phyloP scores from a whole-genome alignment of 352 stramenopile genomes.

The Hyaloperonospora arabidopsidis region DNA sequence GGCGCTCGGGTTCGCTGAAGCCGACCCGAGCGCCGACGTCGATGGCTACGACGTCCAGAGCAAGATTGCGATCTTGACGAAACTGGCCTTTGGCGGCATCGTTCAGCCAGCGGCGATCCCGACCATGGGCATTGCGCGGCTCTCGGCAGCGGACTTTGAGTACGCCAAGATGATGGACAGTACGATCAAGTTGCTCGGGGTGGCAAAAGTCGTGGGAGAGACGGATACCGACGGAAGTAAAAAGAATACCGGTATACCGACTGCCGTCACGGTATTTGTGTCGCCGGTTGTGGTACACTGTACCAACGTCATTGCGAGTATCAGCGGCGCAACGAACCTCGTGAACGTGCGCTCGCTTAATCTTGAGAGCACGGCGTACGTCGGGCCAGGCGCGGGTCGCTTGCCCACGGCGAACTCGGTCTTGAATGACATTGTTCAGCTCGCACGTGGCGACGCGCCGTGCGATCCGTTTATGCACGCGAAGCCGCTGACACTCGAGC shows the following conservation, averaged over 20 bases:
- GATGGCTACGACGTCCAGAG: constrained; percentile 93
- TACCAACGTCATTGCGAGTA: constrained; percentile 84
- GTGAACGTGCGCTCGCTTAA: constrained; percentile 88
- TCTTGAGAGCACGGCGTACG: constrained; percentile 86
- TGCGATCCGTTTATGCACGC: constrained; percentile 81
- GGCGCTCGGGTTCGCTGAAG: constrained; percentile 89
- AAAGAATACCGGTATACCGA: constrained; percentile 51
- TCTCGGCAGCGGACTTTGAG: constrained; percentile 90
- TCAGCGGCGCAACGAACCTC: constrained; percentile 87
- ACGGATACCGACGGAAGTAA: constrained; percentile 42
- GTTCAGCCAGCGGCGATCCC: constrained; percentile 85
- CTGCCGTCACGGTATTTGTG: constrained; percentile 90
- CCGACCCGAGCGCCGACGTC: constrained; percentile 93
- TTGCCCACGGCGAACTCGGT: constrained; percentile 95
- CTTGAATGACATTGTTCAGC: constrained; percentile 91
- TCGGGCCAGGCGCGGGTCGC: constrained; percentile 88
- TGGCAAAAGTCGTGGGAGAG: constrained; percentile 70
- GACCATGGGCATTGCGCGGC: constrained; percentile 89
- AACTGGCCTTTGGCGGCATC: constrained; percentile 89
- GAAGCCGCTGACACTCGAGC: constrained; percentile 58
- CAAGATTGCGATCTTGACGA: constrained; percentile 94
- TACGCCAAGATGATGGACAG: constrained; percentile 93
- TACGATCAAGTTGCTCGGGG: constrained; percentile 94
- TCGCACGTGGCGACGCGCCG: constrained; percentile 80
- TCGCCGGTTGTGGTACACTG: constrained; percentile 88